Conservation (phyloP, 2,329 filamentous ascomycete species). For the Xylariales sp. region DNA sequence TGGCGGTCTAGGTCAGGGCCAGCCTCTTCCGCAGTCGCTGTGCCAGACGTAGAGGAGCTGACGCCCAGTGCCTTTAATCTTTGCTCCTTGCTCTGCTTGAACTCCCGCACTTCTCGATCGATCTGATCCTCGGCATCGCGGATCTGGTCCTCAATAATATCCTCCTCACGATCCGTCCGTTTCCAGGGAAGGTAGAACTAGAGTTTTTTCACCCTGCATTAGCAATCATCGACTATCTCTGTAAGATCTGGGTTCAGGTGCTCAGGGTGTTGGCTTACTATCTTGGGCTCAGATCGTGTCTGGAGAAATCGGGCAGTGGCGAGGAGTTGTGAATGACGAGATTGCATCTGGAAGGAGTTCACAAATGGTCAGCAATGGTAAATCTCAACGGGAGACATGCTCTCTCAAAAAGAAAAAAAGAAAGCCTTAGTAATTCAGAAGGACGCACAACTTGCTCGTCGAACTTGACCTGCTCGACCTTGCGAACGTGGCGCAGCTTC, state of each 20-base stretch:
- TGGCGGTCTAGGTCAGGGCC: conserved; percentile 22
- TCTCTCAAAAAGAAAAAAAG: too few species aligned
- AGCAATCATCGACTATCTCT: conserved; percentile 6
- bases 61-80: conserved; percentile 32
- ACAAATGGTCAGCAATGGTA: conserved; percentile 16
- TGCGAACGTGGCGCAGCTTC: conserved; percentile 55
- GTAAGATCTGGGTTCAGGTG: too few species aligned
- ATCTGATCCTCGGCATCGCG: conserved; percentile 60
- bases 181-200: conserved; percentile 89
- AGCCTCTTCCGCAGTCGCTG: too few species aligned
- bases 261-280: conserved; percentile 72
- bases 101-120: conserved; percentile 60
- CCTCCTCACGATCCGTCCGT: conserved; percentile 63
- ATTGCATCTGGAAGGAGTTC: conserved; percentile 56
- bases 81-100: conserved; percentile 45
- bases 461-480: conserved; percentile 67
- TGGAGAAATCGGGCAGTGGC: conserved; percentile 68
- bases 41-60: too few species aligned
- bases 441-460: conserved; percentile 70
- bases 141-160: conserved; percentile 66
- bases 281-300: conserved; percentile 65
- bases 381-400: background rate
- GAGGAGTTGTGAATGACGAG: conserved; percentile 68
- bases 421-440: too few species aligned
- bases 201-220: conserved; percentile 6